Evolutionary conservation across 306 rosid genomes (phyloP), one percentile per base, ranked within the genome.

Genomic region (Vachellia pachyceras): DNA sequence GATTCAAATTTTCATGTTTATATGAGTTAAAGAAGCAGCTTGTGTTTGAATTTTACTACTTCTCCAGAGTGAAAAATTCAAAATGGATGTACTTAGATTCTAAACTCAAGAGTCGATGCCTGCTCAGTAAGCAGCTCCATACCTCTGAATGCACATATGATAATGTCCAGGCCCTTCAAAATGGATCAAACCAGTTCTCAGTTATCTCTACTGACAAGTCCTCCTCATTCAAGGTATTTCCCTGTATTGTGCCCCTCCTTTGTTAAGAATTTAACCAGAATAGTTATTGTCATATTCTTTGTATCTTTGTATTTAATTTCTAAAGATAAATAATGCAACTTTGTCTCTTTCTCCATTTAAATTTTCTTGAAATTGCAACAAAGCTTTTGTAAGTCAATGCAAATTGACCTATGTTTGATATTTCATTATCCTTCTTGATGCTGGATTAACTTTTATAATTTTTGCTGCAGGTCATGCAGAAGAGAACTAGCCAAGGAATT

Each of bases 131-230:
- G 90, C 90, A 90, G 80, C 89, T 92, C 20, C 88, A 90, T 80
- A 73, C 75, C 66, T 79, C 89, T 55, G 94, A 92, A 87, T 92
- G 97, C 86, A 89, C 97, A 11, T 90, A 85, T 75, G 92, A 89
- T 79, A 90, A 91, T 82, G 83, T 92, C 79, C 81, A 82, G 81
- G 89, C 82, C 58, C 85, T 92, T 84, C 94, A 90, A 84, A 88
- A 84, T 79, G 88, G 86, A 63, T 63, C 77, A 47, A 84, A 79
- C 58, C 89, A 79, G 75, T 84, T 79, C 23, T 72, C 87, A 45
- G 14, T 63, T 68, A 57, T 82, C 44, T 69, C 66, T 57, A 70
- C 69, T 9, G 75, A 36, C 81, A 72, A 69, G 63, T 67, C 85
- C 36, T 79, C 85, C 46, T 79, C 75, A 75, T 35, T 77, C 41